Conservation (phyloP, 176 grass and related monocot species). For the Thalia dealbata region DNA sequence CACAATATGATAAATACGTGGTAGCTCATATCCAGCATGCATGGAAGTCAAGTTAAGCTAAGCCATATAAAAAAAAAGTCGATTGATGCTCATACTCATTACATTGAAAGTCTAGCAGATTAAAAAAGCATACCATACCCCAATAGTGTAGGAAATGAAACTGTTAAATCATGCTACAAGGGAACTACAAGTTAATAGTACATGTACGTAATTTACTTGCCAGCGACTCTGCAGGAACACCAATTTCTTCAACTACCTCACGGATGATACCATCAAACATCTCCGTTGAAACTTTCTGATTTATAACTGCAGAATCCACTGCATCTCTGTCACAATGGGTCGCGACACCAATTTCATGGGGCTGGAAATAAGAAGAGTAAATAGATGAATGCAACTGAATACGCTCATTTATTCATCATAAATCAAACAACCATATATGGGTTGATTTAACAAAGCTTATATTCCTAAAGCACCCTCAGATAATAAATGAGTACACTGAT, state of each 20-base stretch:
- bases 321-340: slow-evolving; percentile 36
- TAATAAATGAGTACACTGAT: background rate
- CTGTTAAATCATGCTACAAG: background rate
- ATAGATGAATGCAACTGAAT: background rate
- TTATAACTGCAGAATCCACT: slow-evolving; percentile 16
- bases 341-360: slow-evolving; percentile 75
- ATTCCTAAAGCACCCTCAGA: background rate
- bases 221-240: slow-evolving; percentile 63
- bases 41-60: background rate
- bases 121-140: background rate
- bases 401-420: background rate
- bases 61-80: background rate
- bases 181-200: background rate
- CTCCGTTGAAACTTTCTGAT: slow-evolving; percentile 50
- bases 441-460: background rate
- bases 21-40: background rate
- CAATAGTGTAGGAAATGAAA: background rate
- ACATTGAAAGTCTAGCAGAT: background rate
- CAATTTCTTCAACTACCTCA: slow-evolving; percentile 98
- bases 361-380: slow-evolving; percentile 39
- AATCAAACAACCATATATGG: background rate
- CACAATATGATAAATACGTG: background rate
- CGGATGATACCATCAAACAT: slow-evolving; percentile 91
- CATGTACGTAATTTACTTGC: slow-evolving; percentile 26
- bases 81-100: background rate